Base-by-base conservation (phyloP, 352 stramenopile species). In the Salisapilia sapeloensis region DNA sequence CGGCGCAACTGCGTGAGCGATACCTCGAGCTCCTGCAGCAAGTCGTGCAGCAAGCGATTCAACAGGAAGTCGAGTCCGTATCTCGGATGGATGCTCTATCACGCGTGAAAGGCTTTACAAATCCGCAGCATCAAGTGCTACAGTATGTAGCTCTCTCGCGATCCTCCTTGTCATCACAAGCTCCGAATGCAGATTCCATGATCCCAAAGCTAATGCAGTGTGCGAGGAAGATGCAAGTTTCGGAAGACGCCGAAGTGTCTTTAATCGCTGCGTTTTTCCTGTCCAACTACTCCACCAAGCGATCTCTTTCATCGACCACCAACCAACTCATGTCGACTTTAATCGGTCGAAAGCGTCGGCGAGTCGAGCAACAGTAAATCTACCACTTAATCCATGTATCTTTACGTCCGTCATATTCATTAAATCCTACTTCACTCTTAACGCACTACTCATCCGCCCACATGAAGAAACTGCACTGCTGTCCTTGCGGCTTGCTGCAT, bases 401-500 rank as follows among this genome's bases (percentile, higher is more conserved):
- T 28, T 28, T 28, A 10, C 13, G 13, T 10, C 10, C 24, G 10
- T n/a, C 11, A 12, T 17, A 22, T 38, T 25, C 18, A 44, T 44
- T 21, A 46, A 27, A 35, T 31, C 6, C 18, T 26, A 38, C 31
- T 26, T 40, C 33, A 35, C 37, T 49, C 35, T 36, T 38, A 13
- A 33, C 18, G 40, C 10, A 34, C 38, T 40, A 14, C 18, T 14
- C n/a, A 16, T 24, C 16, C 10, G 58, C 64, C 91, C 91, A 97
- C 48, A 94, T 46, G 58, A 97, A 97, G 54, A 93, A 94, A 42
- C 67, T 57, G 36, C 84, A 95, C 42, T 94, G 75, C 22, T 72
- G 64, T 17, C 67, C 72, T 26, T 76, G 62, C 1, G 56, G 53
- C 30, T 64, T 65, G 12, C 76, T 75, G 45, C 91, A 97, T 30